Conservation (phyloP, 2,329 filamentous ascomycete genomes). For the Tolypocladium nubicola region DNA sequence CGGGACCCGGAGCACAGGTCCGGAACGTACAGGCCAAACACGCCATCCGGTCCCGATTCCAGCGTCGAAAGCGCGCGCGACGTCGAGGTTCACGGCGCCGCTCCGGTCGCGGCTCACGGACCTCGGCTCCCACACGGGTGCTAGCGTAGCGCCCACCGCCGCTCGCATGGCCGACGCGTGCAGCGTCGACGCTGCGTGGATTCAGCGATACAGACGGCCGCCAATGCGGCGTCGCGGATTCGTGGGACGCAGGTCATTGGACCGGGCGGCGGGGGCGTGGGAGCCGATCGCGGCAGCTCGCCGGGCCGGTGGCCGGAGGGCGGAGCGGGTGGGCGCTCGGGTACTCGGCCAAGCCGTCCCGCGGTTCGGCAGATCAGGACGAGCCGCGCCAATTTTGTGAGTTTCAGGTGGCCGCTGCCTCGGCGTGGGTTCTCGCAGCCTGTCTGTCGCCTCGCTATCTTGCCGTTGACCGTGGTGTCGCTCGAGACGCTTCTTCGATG, state of each 20-base stretch:
- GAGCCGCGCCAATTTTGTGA: not conserved
- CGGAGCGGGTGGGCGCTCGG: not conserved
- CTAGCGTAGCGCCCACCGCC: too few relatives aligned
- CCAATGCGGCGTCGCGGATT: not conserved
- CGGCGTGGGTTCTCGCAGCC: not conserved
- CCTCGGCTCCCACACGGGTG: not conserved
- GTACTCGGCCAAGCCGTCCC: not conserved
- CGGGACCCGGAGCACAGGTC: too few relatives aligned
- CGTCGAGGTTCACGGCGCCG: not conserved
- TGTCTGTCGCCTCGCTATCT: not conserved
- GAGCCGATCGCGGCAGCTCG: not conserved
- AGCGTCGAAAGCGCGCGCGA: not conserved
- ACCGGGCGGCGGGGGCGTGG: not conserved
- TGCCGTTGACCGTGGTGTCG: not conserved
- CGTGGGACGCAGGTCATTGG: not conserved
- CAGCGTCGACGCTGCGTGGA: not conserved
- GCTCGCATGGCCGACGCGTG: not conserved
- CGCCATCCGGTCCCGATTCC: too few relatives aligned
- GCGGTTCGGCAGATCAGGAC: not conserved
- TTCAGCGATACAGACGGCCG: too few relatives aligned
- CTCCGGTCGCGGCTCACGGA: not conserved
- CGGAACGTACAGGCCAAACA: too few relatives aligned
- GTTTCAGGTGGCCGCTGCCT: not conserved
- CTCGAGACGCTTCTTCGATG: not conserved
- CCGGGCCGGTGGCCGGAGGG: not conserved